phyloP scores from a whole-genome alignment of 176 grass and related monocot genomes.

The Thinopyrum elongatum region DNA sequence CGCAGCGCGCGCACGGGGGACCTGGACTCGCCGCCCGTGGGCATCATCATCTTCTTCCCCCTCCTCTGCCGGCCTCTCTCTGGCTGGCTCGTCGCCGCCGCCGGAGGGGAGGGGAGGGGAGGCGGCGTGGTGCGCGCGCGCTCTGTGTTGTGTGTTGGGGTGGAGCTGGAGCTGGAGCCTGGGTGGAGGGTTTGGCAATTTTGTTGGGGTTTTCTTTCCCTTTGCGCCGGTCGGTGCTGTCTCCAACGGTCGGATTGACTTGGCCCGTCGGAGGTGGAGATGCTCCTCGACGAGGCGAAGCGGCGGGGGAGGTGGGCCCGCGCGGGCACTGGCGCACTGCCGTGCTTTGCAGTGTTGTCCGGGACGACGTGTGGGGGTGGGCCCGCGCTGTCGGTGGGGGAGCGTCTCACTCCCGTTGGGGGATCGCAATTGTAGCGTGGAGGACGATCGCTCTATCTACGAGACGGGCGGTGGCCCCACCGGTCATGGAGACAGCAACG shows the following conservation, averaged over 20 bases:
- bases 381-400: not conserved
- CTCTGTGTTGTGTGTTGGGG: not conserved
- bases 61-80: too few species aligned
- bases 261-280: not conserved
- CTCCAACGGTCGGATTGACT: conserved; percentile 54
- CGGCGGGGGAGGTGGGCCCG: not conserved
- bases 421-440: too few species aligned
- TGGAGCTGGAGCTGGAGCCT: not conserved
- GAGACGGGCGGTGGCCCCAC: too few species aligned
- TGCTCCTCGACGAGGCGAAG: conserved; percentile 32
- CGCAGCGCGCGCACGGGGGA: conserved; percentile 39
- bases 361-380: not conserved
- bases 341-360: not conserved
- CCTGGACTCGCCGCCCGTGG: conserved; percentile 24
- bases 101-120: not conserved
- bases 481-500: too few species aligned
- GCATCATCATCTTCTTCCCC: conserved; percentile 33
- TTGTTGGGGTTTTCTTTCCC: not conserved
- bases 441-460: too few species aligned
- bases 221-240: not conserved
- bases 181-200: not conserved
- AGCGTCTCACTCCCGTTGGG: not conserved
- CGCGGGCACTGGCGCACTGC: not conserved
- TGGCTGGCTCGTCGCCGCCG: not conserved
- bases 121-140: not conserved